Evolutionary conservation across 2,329 filamentous ascomycete species (phyloP).

Genomic region (Pseudogymnoascus sp.): DNA sequence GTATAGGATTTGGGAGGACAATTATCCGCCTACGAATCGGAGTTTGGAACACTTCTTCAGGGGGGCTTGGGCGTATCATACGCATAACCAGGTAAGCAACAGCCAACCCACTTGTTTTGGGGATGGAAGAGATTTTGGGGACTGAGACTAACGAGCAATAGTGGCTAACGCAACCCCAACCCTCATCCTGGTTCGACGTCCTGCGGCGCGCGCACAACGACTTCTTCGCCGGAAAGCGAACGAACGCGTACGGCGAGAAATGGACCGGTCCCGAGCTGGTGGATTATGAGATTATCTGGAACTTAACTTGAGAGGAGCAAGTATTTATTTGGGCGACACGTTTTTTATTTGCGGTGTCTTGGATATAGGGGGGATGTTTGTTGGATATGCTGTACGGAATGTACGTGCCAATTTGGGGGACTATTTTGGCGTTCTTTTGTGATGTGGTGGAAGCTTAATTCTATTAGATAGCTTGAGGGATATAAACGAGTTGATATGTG

Average conservation of each 20-base stretch:
- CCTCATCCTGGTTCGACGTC: conserved; percentile 46
- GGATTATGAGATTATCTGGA: conserved; percentile 42
- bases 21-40: conserved; percentile 47
- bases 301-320: conserved; percentile 34
- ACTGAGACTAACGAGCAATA: conserved; percentile 22
- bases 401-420: conserved; percentile 1
- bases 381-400: background rate
- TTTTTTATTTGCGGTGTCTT: background rate
- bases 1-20: conserved; percentile 41
- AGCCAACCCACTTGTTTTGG: background rate
- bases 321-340: background rate
- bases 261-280: conserved; percentile 41
- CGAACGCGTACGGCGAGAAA: conserved; percentile 45
- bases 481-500: background rate
- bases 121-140: background rate
- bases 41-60: conserved; percentile 48
- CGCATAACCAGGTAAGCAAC: conserved; percentile 45
- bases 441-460: background rate
- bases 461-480: background rate
- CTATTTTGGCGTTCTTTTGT: background rate
- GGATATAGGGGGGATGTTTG: background rate
- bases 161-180: conserved; percentile 48
- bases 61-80: conserved; percentile 48
- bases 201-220: conserved; percentile 45
- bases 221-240: conserved; percentile 41